Percentiles rank a stretch among this genome's conserved stretches.
phyloP scores from a whole-genome alignment of 1,284 basidiomycete genomes.

The Melanopsichium pennsylvanicum region DNA sequence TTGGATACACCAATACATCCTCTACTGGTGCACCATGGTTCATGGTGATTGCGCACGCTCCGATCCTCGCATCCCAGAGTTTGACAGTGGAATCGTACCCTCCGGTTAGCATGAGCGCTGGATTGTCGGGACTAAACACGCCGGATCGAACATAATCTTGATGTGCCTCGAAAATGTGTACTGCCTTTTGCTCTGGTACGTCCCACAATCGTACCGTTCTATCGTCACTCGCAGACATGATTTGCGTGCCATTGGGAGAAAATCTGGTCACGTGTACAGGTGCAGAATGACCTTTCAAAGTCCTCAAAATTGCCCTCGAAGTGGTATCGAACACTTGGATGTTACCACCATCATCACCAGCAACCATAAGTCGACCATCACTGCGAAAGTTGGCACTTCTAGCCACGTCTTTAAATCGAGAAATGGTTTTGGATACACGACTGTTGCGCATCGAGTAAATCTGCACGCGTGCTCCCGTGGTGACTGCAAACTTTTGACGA shows the following conservation, averaged over 20 bases:
- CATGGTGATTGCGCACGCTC: slow-evolving; percentile 60
- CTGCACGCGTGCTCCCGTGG: slow-evolving; percentile 90
- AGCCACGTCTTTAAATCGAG: slow-evolving; percentile 94
- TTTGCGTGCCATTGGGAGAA: slow-evolving; percentile 80
- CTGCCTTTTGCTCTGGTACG: slow-evolving; percentile 83
- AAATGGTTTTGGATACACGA: slow-evolving; percentile 93
- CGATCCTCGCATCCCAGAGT: slow-evolving; percentile 80
- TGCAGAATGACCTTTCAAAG: slow-evolving; percentile 90
- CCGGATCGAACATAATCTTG: slow-evolving; percentile 95
- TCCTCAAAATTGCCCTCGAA: slow-evolving; percentile 90
- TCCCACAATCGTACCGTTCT: slow-evolving; percentile 94
- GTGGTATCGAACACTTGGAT: slow-evolving; percentile 96
- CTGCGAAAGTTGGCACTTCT: slow-evolving; percentile 72
- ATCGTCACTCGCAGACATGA: slow-evolving; percentile 95
- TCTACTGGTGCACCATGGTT: slow-evolving; percentile 77
- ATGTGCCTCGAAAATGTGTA: slow-evolving; percentile 83
- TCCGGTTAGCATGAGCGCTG: slow-evolving; percentile 85
- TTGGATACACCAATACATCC: slow-evolving; percentile 90
- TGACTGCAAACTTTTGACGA: slow-evolving; percentile 82
- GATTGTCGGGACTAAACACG: slow-evolving; percentile 81
- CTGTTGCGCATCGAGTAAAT: slow-evolving; percentile 95
- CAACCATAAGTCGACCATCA: slow-evolving; percentile 93
- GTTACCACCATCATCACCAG: slow-evolving; percentile 90
- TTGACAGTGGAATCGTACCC: slow-evolving; percentile 93
- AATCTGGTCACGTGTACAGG: slow-evolving; percentile 90